phyloP scores from a whole-genome alignment of 192 early-diverging fungal genomes.

The Irineochytrium annulatum region DNA sequence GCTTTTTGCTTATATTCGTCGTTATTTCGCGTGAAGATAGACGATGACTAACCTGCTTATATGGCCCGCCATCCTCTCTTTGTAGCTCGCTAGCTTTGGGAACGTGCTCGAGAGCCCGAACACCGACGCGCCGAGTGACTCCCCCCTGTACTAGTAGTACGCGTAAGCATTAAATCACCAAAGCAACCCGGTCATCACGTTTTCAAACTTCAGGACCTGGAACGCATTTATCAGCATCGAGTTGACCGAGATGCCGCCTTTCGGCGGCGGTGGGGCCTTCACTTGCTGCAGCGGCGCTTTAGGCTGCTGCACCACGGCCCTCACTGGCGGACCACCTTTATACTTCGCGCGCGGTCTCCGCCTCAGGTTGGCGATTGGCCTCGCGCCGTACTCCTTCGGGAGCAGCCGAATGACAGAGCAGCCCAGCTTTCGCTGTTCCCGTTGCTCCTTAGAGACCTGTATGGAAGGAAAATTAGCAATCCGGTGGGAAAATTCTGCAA shows the following conservation, averaged over 20 bases:
- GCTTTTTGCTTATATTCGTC: slow-evolving; percentile 11
- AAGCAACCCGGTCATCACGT: slow-evolving; percentile 10
- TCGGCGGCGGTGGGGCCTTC: background rate
- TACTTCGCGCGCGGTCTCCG: too few species aligned
- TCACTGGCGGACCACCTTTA: too few species aligned
- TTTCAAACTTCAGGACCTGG: slow-evolving; percentile 53
- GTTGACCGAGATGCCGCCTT: slow-evolving; percentile 41
- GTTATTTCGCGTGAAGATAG: background rate
- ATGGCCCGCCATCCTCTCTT: slow-evolving; percentile 23
- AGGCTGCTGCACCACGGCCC: background rate
- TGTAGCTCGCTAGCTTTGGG: slow-evolving; percentile 24
- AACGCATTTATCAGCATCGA: slow-evolving; percentile 51
- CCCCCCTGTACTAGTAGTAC: background rate
- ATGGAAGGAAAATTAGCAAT: background rate
- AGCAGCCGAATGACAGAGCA: slow-evolving; percentile 74
- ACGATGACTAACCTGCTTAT: background rate
- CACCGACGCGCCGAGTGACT: slow-evolving; percentile 28
- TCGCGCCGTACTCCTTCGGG: slow-evolving; percentile 71
- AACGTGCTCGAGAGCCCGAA: slow-evolving; percentile 41
- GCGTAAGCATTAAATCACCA: slow-evolving; percentile 2
- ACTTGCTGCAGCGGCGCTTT: background rate
- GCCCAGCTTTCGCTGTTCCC: slow-evolving; percentile 21
- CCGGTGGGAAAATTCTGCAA: background rate
- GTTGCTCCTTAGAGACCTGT: background rate
- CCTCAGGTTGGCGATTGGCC: slow-evolving; percentile 74